phyloP scores from a whole-genome alignment of 306 rosid species.

The Trifolium pratense region DNA sequence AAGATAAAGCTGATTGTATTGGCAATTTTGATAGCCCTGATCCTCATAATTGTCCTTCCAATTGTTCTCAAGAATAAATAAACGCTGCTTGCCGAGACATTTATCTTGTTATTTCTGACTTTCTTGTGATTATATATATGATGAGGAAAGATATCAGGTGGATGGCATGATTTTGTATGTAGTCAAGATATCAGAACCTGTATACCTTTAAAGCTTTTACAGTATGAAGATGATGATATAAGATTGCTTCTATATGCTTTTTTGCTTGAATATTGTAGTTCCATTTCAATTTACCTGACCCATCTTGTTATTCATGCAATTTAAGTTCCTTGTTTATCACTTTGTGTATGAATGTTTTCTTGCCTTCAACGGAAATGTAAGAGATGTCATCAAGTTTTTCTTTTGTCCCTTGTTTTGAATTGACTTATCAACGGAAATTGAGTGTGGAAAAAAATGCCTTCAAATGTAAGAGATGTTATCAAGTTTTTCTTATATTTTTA shows the following conservation, averaged over 20 bases:
- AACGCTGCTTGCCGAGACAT: constrained; percentile 40
- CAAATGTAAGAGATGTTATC: not conserved
- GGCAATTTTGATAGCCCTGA: constrained; percentile 88
- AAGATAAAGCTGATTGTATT: constrained; percentile 93
- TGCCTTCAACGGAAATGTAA: no score
- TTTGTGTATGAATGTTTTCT: not conserved
- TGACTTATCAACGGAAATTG: no score
- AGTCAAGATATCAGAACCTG: constrained; percentile 46
- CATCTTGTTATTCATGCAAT: constrained; percentile 6
- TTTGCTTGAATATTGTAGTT: constrained; percentile 31
- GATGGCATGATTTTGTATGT: constrained; percentile 55
- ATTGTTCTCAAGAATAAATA: constrained; percentile 71
- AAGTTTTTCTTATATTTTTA: not conserved
- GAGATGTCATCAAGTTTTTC: no score
- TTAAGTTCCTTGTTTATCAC: not conserved
- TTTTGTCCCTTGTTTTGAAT: no score
- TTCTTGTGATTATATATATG: constrained; percentile 51
- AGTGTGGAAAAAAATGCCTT: not conserved
- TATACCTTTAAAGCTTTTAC: constrained; percentile 41
- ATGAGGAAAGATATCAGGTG: constrained; percentile 45
- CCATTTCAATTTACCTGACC: not conserved
- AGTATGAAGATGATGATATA: constrained; percentile 28
- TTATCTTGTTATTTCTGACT: constrained; percentile 36
- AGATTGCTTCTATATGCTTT: constrained; percentile 37
- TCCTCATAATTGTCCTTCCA: constrained; percentile 88